Evolutionary conservation across 2,329 filamentous ascomycete genomes (phyloP).

Genomic region (Xylaria multiplex): DNA sequence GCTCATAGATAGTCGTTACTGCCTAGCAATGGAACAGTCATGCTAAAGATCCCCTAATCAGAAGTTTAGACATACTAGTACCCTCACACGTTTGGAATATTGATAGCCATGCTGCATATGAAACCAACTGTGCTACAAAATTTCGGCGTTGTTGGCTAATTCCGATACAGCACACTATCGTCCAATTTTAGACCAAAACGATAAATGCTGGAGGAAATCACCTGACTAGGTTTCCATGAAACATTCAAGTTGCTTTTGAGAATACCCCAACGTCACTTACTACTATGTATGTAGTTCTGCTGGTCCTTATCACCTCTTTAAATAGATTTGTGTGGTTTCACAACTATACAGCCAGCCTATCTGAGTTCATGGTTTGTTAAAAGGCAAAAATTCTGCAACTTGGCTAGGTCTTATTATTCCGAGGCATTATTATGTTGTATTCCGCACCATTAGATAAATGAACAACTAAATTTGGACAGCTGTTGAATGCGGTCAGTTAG

Average conservation of each 20-base stretch:
- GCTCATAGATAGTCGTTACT: not conserved
- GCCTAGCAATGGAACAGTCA: too few species aligned
- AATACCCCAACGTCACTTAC: not conserved
- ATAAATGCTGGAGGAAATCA: conserved; percentile 12
- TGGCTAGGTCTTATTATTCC: not conserved
- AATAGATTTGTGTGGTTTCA: conserved; percentile 30
- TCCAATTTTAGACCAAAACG: conserved; percentile 10
- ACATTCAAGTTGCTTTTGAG: conserved; percentile 10
- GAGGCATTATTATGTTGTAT: conserved; percentile 4
- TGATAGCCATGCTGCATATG: conserved; percentile 3
- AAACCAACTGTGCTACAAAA: conserved; percentile 16
- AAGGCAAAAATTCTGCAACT: conserved; percentile 7
- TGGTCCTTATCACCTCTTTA: conserved; percentile 8
- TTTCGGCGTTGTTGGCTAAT: conserved; percentile 1
- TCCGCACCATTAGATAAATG: not conserved
- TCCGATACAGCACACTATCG: not conserved
- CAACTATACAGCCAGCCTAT: not conserved
- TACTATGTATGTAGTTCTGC: not conserved
- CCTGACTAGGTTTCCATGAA: conserved; percentile 17
- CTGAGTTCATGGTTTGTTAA: conserved; percentile 1
- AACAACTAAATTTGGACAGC: not conserved
- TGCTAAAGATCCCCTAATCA: not conserved
- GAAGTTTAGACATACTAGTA: not conserved
- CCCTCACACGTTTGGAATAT: conserved; percentile 9
- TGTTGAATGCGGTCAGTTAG: conserved; percentile 11